These are phyloP conservation scores for Arabidopsis hybrid DNA, from an alignment of 441 rosid genomes.

Conservation along the genomic window DNA sequence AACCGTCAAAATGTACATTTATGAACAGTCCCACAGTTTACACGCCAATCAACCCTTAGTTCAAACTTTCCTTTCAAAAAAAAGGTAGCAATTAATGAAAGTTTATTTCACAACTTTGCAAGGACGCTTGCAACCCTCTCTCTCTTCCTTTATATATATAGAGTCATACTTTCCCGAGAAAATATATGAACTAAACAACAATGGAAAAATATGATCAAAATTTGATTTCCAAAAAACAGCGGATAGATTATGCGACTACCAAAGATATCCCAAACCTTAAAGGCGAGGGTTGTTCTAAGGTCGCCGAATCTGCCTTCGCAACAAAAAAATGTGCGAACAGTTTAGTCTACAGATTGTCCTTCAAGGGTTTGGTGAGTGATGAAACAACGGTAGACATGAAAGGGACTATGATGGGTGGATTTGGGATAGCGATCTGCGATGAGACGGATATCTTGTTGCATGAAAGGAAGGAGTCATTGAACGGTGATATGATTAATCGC, in stretches of 20 bases:
- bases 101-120: neutral
- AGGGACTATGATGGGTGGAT: slow-evolving; percentile 44
- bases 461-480: slow-evolving; percentile 57
- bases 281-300: neutral
- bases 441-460: slow-evolving; percentile 50
- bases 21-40: too few relatives aligned
- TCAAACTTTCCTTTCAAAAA: neutral
- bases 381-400: slow-evolving; percentile 32
- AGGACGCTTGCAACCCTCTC: neutral
- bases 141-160: neutral
- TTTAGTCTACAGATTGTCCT: neutral
- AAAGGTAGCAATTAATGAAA: neutral
- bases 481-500: slow-evolving; percentile 42
- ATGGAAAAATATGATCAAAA: neutral
- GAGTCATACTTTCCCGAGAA: neutral
- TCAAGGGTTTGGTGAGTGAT: slow-evolving; percentile 65
- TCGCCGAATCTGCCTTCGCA: neutral
- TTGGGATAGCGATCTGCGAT: slow-evolving; percentile 73
- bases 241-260: neutral
- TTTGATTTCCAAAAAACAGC: neutral
- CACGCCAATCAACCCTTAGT: neutral
- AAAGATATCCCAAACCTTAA: neutral
- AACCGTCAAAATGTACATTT: too few relatives aligned
- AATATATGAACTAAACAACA: neutral
- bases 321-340: neutral